Evolutionary conservation across 1,284 basidiomycete genomes (phyloP).

Genomic region (Sphagnurus paluster): DNA sequence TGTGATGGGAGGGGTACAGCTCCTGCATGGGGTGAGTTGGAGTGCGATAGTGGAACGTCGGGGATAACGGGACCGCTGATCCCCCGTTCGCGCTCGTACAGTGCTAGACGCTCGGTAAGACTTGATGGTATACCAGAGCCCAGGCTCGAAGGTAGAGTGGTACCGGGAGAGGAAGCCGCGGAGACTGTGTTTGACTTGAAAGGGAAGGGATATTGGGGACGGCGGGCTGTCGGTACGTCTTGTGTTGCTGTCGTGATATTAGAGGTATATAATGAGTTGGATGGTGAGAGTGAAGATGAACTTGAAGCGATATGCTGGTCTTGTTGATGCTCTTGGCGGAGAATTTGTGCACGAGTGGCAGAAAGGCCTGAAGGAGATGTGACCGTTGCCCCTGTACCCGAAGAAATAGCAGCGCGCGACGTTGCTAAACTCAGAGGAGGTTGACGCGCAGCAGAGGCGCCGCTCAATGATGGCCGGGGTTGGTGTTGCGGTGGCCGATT

Average conservation of each 20-base stretch:
- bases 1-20: constrained; percentile 5
- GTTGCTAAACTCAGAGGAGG: constrained; percentile 2
- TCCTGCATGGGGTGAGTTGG: constrained; percentile 1
- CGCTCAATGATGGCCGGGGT: constrained; percentile 3
- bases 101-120: constrained; percentile 13
- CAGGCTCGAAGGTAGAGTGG: constrained; percentile 22
- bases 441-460: constrained; percentile 1
- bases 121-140: constrained; percentile 7
- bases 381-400: background rate
- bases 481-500: constrained; percentile 6
- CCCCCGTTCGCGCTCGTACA: constrained; percentile 17
- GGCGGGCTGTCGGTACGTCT: constrained; percentile 1
- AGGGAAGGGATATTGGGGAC: constrained; percentile 34
- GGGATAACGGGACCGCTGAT: constrained; percentile 35
- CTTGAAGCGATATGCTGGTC: constrained; percentile 16
- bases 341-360: constrained; percentile 18
- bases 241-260: background rate
- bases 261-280: constrained; percentile 21
- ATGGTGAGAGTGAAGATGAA: constrained; percentile 28
- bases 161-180: constrained; percentile 38
- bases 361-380: constrained; percentile 24
- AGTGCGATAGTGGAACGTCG: constrained; percentile 24
- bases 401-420: constrained; percentile 8
- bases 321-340: constrained; percentile 30
- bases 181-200: constrained; percentile 69